A percentile compares a stretch with the other conserved stretches of the same genome.
These are phyloP conservation scores for Fraxinus xanthoxyloides DNA, from an alignment of 305 asterid species.

Conservation along the genomic window DNA sequence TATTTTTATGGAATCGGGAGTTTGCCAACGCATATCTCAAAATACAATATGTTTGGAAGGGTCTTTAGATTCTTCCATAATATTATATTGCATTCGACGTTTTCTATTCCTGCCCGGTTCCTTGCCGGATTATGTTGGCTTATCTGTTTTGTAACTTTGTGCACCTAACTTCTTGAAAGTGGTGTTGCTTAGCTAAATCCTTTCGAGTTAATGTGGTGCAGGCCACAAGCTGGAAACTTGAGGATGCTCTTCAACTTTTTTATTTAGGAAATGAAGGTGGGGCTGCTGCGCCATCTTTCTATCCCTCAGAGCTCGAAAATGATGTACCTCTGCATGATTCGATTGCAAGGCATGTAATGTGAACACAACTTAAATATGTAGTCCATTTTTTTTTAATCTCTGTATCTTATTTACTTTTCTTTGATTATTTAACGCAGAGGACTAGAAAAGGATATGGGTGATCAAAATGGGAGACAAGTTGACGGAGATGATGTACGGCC, in stretches of 20 bases:
- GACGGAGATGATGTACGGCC: slow-evolving; percentile 69
- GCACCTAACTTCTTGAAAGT: neutral
- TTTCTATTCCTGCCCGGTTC: neutral
- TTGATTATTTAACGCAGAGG: slow-evolving; percentile 36
- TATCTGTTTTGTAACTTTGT: neutral
- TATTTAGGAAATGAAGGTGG: slow-evolving; percentile 80
- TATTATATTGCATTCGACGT: neutral
- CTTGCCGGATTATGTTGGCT: neutral
- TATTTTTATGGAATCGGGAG: neutral
- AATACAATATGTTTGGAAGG: neutral
- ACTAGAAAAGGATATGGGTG: slow-evolving; percentile 40
- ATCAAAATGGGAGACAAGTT: slow-evolving; percentile 39
- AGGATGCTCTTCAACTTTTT: slow-evolving; percentile 95
- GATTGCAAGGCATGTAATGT: slow-evolving; percentile 48
- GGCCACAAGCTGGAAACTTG: slow-evolving; percentile 99
- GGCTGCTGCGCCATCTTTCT: slow-evolving; percentile 33
- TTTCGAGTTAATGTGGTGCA: slow-evolving; percentile 30
- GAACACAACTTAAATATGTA: slow-evolving; percentile 3
- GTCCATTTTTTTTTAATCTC: slow-evolving; percentile 1
- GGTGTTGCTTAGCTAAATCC: neutral
- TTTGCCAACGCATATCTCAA: neutral
- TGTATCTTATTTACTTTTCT: slow-evolving; percentile 1
- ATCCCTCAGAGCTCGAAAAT: slow-evolving; percentile 45
- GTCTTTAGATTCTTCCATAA: neutral
- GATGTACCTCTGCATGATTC: slow-evolving; percentile 44